Evolutionary conservation across 495 filamentous ascomycete genomes (phyloP).

Genomic region (Podospora appendiculata): DNA sequence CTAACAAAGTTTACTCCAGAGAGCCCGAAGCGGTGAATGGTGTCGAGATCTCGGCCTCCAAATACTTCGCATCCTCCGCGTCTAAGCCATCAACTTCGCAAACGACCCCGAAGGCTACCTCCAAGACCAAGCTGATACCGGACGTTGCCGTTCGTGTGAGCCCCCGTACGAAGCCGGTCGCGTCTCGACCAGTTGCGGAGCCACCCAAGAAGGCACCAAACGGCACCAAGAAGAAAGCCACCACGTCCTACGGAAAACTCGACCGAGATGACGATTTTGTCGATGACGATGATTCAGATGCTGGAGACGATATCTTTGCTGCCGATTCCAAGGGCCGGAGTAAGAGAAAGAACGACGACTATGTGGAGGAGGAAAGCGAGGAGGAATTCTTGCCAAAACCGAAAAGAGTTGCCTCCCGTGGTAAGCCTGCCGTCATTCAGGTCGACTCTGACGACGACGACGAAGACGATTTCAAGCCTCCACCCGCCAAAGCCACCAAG

Average conservation of each 20-base stretch:
- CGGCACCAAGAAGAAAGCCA: slow-evolving; percentile 23
- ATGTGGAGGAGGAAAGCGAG: slow-evolving; percentile 53
- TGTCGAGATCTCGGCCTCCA: slow-evolving; percentile 35
- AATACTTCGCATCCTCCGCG: slow-evolving; percentile 41
- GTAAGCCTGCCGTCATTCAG: slow-evolving; percentile 26
- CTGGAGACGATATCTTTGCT: slow-evolving; percentile 65
- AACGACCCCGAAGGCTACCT: slow-evolving; percentile 23
- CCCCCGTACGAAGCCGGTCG: slow-evolving; percentile 29
- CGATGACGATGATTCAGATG: slow-evolving; percentile 55
- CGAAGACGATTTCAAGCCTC: slow-evolving; percentile 25
- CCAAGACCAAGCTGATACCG: slow-evolving; percentile 21
- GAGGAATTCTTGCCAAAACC: slow-evolving; percentile 46
- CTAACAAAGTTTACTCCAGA: slow-evolving; percentile 1
- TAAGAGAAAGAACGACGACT: slow-evolving; percentile 62
- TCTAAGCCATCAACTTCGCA: slow-evolving; percentile 21
- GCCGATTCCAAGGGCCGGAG: slow-evolving; percentile 49
- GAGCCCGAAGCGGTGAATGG: slow-evolving; percentile 32
- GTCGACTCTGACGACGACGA: slow-evolving; percentile 35
- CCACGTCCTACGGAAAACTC: slow-evolving; percentile 21
- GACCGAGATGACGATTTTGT: slow-evolving; percentile 40
- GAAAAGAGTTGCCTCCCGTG: slow-evolving; percentile 36
- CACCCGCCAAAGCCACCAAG: slow-evolving; percentile 27
- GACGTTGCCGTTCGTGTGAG: slow-evolving; percentile 30
- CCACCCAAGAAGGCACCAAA: slow-evolving; percentile 16
- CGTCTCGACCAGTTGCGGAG: slow-evolving; percentile 10